Evolutionary conservation across 257 asterid genomes (phyloP).

Genomic region (Solanum tarapatanum): DNA sequence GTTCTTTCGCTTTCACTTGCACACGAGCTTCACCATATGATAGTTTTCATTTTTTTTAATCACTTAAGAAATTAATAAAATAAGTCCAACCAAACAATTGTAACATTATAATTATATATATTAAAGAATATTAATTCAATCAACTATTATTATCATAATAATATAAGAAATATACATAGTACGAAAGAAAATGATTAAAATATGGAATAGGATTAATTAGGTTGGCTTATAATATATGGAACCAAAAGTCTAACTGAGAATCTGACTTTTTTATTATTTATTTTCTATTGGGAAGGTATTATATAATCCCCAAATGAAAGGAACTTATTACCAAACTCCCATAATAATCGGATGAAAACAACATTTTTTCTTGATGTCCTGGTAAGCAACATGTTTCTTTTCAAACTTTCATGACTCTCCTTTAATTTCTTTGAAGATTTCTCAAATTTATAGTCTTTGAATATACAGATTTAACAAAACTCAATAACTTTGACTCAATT

Average conservation of each 20-base stretch:
- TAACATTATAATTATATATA: not conserved
- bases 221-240: slow-evolving; percentile 12
- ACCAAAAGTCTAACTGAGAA: slow-evolving; percentile 13
- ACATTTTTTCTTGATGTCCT: not conserved
- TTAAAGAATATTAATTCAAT: not conserved
- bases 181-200: not conserved
- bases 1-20: slow-evolving; percentile 4
- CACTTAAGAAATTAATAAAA: slow-evolving; percentile 1
- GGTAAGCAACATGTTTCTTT: not conserved
- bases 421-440: not conserved
- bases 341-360: slow-evolving; percentile 1
- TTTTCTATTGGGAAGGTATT: not conserved
- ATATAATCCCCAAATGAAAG: slow-evolving; percentile 24
- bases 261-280: slow-evolving; percentile 2
- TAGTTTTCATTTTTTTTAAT: not conserved
- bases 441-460: not conserved
- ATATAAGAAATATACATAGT: slow-evolving; percentile 3
- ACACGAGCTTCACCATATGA: slow-evolving; percentile 13
- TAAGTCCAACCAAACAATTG: slow-evolving; percentile 12
- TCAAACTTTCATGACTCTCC: not conserved
- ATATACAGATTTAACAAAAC: accelerated
- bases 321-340: slow-evolving; percentile 43
- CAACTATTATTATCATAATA: not conserved
- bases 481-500: not conserved
- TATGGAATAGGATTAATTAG: slow-evolving; percentile 22